A percentile compares a stretch with the other conserved stretches of the same genome.
phyloP scores from a whole-genome alignment of 2,329 filamentous ascomycete species.

The Fusarium sambucinum region DNA sequence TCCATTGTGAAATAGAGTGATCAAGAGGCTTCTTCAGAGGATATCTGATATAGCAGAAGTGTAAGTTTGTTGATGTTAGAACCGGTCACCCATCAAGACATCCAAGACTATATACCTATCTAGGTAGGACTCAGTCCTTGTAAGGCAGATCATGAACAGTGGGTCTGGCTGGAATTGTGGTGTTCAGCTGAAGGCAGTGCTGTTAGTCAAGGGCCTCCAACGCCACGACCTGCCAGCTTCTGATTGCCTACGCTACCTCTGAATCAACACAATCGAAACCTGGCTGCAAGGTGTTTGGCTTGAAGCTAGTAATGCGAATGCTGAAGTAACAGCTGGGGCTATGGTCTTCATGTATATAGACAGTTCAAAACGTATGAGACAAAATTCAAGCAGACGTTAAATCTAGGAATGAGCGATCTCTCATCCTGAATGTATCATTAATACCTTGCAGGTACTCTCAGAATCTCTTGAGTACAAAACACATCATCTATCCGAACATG shows the following conservation, averaged over 20 bases:
- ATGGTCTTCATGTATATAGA: not conserved
- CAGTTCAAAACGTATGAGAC: not conserved
- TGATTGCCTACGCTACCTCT: conserved; percentile 26
- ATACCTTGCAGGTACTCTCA: conserved; percentile 31
- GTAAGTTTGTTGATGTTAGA: not conserved
- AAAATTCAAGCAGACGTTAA: conserved; percentile 33
- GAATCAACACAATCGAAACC: not conserved
- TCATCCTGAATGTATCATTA: conserved; percentile 42
- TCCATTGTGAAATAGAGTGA: conserved; percentile 23
- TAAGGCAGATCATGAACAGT: conserved; percentile 4
- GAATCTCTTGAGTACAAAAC: conserved; percentile 26
- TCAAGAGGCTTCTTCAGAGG: not conserved
- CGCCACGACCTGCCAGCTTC: conserved; percentile 27
- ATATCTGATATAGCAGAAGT: not conserved
- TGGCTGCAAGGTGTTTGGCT: conserved; percentile 13
- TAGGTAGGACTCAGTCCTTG: conserved; percentile 26
- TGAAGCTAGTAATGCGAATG: conserved; percentile 7
- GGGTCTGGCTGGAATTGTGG: conserved; percentile 25
- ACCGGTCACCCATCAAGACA: not conserved
- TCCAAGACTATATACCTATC: conserved; percentile 30
- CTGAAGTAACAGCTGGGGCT: not conserved
- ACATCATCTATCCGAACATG: conserved; percentile 43
- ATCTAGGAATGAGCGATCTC: conserved; percentile 29
- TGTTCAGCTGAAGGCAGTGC: conserved; percentile 33
- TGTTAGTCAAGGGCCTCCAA: conserved; percentile 39